Base-by-base conservation (phyloP, 257 asterid species). In the Lycium ferocissimum region DNA sequence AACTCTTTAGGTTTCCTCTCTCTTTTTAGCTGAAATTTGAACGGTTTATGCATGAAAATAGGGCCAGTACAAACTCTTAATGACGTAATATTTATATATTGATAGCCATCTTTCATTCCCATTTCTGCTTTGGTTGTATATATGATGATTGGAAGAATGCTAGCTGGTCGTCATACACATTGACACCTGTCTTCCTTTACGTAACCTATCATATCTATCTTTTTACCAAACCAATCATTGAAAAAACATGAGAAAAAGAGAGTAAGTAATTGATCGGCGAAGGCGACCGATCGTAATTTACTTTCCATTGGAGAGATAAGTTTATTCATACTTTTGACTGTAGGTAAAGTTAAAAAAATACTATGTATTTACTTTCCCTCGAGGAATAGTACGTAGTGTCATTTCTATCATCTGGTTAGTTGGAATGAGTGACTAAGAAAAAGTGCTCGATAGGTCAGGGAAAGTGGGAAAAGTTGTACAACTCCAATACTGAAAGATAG, bases 31-130 rank as follows among this genome's bases (percentile, higher is more conserved):
- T 26, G 22, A 51, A 51, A 22, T 53, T 26, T 33, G 26, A 78
- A 78, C 65, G 82, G 82, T 53, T 53, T 53, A 54, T 78, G 65
- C 49, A 22, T 78, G 26, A 26, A 47, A 7, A 78, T 26, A 14
- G 82, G 49, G 26, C 65, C 15, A 8, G 82, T 53, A 47, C 49
- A 78, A 43, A 78, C 9, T 51, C 40, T 26, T 11, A 22, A 75
- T 75, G 81, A 78, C 65, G 82, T 78, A 78, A 66, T 66, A 66
- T 13, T 33, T 26, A 53, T 51, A 26, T 26, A 78, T 26, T 53
- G 47, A 78, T 18, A 75, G 45, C 81, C 63, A 76, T 15, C 65
- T 53, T 78, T 78, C 65, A 78, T 78, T 78, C 65, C 82, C 15
- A 53, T 76, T 78, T 13, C 5, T 0, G 5, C 15, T 26, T 78